Evolutionary conservation across 1,139 yeast species (phyloP), one percentile per base, ranked within the genome.

Genomic region (Saccharomyces uvarum): DNA sequence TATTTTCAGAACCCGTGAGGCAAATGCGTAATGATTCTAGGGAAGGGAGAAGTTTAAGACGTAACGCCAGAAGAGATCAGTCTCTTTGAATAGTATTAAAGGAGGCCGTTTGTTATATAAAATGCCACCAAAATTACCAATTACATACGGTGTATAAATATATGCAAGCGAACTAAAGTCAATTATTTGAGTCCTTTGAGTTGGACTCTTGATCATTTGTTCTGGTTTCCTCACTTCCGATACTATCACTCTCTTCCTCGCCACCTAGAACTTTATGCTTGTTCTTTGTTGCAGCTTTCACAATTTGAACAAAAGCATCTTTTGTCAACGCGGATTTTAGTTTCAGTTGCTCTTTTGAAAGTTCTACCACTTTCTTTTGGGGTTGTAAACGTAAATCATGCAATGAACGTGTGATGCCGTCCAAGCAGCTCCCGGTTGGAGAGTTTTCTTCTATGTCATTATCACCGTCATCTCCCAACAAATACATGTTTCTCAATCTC

Each of bases 281-380:
- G 64, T 86, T 84, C 54, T 81, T 76, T 33, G 81, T 73, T 0
- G 91, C 95, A 0, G 93, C 84, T 54, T 76, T 77, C 2, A 88
- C 95, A 58, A 88, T 80, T 65, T 84, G 91, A 46, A 83, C 86
- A 70, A 88, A 86, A 4, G 88, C 81, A 59, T 75, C 68, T 26
- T 73, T 71, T 13, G 73, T 72, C 48, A 73, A 50, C n/a, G 71
- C 67, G 13, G 77, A 73, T 54, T 67, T 69, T 24, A 68, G 26
- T 49, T 61, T 59, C 46, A 55, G 58, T 9, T 61, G 60, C 41
- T 59, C 59, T 9, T 53, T 51, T 4, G 46, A 41, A 9, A 51
- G 48, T 51, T 48, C 44, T 28, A 16, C 50, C 7, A 27, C 53
- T 21, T 48, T 48, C 48, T 46, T 48, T 29, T 48, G 48, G 3